Percentiles rank a stretch among this genome's conserved stretches.
phyloP scores from a whole-genome alignment of 495 filamentous ascomycete species.

The Glarea lozoyensis region DNA sequence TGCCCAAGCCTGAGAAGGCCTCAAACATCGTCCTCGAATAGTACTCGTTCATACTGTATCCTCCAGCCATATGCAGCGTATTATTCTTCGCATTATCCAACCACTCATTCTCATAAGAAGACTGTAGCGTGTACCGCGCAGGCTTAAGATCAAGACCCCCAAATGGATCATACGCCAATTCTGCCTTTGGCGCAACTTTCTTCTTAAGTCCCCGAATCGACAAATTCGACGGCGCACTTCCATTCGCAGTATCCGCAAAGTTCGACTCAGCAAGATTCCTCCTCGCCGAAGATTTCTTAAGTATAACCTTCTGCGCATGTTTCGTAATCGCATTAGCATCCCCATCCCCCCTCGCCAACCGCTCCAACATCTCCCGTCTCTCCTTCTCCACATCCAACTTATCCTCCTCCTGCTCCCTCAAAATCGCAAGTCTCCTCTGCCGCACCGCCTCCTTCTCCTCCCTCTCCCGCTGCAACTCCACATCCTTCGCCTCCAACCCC shows the following conservation, averaged over 20 bases:
- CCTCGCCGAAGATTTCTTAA: conserved; percentile 52
- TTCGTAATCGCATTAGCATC: conserved; percentile 43
- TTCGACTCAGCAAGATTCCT: conserved; percentile 35
- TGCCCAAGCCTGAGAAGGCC: conserved; percentile 81
- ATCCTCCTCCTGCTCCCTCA: conserved; percentile 40
- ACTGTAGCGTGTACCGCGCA: conserved; percentile 60
- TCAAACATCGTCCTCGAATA: conserved; percentile 72
- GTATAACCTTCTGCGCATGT: conserved; percentile 52
- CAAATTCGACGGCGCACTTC: conserved; percentile 29
- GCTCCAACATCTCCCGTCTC: conserved; percentile 40
- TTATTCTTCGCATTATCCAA: conserved; percentile 55
- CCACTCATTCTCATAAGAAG: conserved; percentile 51
- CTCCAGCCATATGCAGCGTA: conserved; percentile 58
- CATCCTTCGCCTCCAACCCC: conserved; percentile 54
- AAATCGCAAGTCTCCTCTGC: conserved; percentile 33
- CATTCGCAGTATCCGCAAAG: conserved; percentile 11
- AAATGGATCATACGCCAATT: conserved; percentile 83
- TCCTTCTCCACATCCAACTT: conserved; percentile 37
- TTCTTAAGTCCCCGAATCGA: conserved; percentile 73
- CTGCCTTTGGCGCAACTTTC: conserved; percentile 46
- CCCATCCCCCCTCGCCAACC: conserved; percentile 28
- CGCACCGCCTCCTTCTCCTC: conserved; percentile 49
- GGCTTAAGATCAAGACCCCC: conserved; percentile 60
- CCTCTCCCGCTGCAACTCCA: conserved; percentile 48
- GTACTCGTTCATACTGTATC: conserved; percentile 75